Evolutionary conservation across 768 basidiomycete genomes (phyloP).

Genomic region (Pseudohyphozyma bogoriensis): DNA sequence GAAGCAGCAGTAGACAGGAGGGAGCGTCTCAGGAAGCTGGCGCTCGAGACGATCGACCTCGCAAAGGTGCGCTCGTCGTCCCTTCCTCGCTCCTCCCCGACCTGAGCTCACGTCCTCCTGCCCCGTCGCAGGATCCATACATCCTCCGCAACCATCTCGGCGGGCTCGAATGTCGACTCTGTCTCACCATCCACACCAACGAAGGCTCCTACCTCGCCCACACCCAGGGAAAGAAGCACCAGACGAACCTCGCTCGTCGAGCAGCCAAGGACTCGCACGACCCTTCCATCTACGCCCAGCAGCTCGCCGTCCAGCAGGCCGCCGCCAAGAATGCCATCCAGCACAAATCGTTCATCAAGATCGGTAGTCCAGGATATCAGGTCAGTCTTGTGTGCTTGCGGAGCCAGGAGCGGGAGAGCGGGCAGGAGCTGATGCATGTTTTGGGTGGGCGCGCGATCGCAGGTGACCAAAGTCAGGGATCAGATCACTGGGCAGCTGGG

Average conservation of each 20-base stretch:
- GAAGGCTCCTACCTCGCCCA: conserved; percentile 98
- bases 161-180: conserved; percentile 94
- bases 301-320: conserved; percentile 24
- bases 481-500: conserved; percentile 72
- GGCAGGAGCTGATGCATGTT: conserved; percentile 1
- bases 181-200: conserved; percentile 96
- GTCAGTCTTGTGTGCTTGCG: too few species aligned
- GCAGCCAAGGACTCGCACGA: conserved; percentile 97
- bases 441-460: conserved; percentile 29
- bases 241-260: conserved; percentile 92
- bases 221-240: conserved; percentile 98
- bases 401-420: not conserved
- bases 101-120: conserved; percentile 3
- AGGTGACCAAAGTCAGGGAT: conserved; percentile 94
- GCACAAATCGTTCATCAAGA: conserved; percentile 92
- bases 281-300: conserved; percentile 65
- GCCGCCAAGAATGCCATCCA: conserved; percentile 48
- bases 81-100: not conserved
- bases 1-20: conserved; percentile 92
- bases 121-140: conserved; percentile 67
- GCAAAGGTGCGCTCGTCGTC: conserved; percentile 58
- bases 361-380: conserved; percentile 79
- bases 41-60: conserved; percentile 45
- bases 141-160: conserved; percentile 98
- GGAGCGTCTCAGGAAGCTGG: conserved; percentile 82